Conservation (phyloP, 805 yeast genomes). For the Priceomyces castillae region DNA sequence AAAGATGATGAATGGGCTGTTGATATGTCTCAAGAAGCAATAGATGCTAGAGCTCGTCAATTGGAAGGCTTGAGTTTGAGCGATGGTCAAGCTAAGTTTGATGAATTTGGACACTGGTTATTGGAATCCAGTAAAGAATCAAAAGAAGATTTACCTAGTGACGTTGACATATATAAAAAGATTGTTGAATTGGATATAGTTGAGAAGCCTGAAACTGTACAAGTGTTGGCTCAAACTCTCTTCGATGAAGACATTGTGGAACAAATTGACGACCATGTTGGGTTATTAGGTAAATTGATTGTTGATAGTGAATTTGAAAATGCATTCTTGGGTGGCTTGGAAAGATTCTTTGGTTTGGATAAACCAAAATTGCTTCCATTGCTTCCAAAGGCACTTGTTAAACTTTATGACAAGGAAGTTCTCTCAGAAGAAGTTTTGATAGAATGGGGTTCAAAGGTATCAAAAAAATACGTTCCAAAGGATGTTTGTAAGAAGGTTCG, state of each 20-base stretch:
- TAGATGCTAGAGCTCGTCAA: conserved; percentile 85
- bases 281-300: conserved; percentile 77
- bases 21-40: conserved; percentile 95
- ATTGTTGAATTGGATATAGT: conserved; percentile 75
- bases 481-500: conserved; percentile 90
- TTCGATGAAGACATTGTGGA: conserved; percentile 74
- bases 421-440: conserved; percentile 77
- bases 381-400: conserved; percentile 79
- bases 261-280: conserved; percentile 74
- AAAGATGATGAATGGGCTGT: conserved; percentile 97
- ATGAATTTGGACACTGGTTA: conserved; percentile 89
- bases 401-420: conserved; percentile 79
- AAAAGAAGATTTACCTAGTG: conserved; percentile 65
- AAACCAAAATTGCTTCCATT: conserved; percentile 64
- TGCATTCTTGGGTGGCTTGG: conserved; percentile 93
- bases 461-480: conserved; percentile 91
- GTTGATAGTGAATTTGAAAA: conserved; percentile 67
- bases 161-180: conserved; percentile 90
- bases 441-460: conserved; percentile 87
- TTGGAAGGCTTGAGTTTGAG: conserved; percentile 61
- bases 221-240: conserved; percentile 87
- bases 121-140: conserved; percentile 48
- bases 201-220: conserved; percentile 72
- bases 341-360: conserved; percentile 83
- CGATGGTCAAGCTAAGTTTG: conserved; percentile 52